Evolutionary conservation across 2,329 filamentous ascomycete species (phyloP).

Genomic region (Botrytis fragariae): DNA sequence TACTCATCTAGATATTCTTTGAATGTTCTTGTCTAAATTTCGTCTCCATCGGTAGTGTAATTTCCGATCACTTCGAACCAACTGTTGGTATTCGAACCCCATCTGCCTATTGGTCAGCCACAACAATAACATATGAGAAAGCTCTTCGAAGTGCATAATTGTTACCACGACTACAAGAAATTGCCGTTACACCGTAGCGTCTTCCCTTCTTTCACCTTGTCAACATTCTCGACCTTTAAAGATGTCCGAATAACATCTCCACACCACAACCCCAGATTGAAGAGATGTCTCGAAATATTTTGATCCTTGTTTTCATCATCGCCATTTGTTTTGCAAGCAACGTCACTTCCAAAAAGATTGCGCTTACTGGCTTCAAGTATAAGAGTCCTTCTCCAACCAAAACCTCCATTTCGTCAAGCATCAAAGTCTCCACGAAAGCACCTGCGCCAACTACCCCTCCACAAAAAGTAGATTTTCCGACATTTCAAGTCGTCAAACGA

Average conservation of each 20-base stretch:
- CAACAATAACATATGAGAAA: not conserved
- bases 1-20: not conserved
- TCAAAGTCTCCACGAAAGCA: not conserved
- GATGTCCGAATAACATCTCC: not conserved
- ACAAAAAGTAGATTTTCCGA: not conserved
- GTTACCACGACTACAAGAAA: not conserved
- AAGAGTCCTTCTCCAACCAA: not conserved
- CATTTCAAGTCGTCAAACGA: not conserved
- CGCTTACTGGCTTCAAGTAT: not conserved
- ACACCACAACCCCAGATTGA: not conserved
- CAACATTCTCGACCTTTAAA: not conserved
- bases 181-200: not conserved
- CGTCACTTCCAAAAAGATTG: not conserved
- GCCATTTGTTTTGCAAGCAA: not conserved
- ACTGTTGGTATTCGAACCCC: not conserved
- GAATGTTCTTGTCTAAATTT: not conserved
- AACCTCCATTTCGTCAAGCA: not conserved
- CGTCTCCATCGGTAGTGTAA: not conserved
- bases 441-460: not conserved
- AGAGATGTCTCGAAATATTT: slow-evolving; percentile 1
- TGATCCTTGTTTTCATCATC: not conserved
- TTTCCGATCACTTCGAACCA: not conserved
- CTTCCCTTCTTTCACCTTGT: not conserved
- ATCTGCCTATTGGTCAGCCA: not conserved
- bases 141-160: not conserved